Base-by-base conservation (phyloP, 495 filamentous ascomycete genomes). In the Talaromyces nanjingensis region DNA sequence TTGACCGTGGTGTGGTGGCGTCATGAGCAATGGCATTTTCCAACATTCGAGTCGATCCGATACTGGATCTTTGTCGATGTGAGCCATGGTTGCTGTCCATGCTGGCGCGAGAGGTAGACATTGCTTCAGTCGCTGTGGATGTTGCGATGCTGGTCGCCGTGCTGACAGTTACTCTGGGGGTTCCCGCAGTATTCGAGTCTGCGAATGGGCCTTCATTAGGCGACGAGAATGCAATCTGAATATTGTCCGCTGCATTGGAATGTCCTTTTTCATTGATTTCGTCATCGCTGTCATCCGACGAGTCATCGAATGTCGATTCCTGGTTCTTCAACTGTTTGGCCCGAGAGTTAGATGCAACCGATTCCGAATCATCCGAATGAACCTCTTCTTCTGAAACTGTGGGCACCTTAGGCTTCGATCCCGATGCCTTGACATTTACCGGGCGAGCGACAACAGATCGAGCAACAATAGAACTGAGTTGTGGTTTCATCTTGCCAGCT, bases 171-270 rank as follows among this genome's bases (percentile, higher is more conserved):
- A 31, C 52, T 54, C n/a, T 58, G 18, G 62, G 54, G 11, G 42
- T 49, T 59, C 65, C 62, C 11, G 61, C 56, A 39, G 64, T 37
- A 52, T 77, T 76, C 34, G 84, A 81, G 62, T 89, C 85, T 16
- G 79, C 75, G 69, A 89, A 89, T 0, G 87, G 86, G 5, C 84
- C 81, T 62, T 85, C 79, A 24, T 81, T 79, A 6, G 71, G 69
- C 25, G 79, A 76, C 9, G 78, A 80, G n/a, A 56, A 24, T 8
- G 29, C 60, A n/a, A 61, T 52, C 12, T 59, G 65, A 14, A 59
- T 64, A 31, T 34, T 53, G 14, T 64, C 31, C 7, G 57, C 59
- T 53, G 54, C 34, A 34, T 45, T 25, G 33, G 58, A 39, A 53
- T 37, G 52, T 0, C 34, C 39, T 42, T 62, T 64, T 59, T 53